Percentiles rank a stretch among this genome's conserved stretches.
Conservation (phyloP, 495 filamentous ascomycete genomes). For the Aspergillus mulundensis region DNA sequence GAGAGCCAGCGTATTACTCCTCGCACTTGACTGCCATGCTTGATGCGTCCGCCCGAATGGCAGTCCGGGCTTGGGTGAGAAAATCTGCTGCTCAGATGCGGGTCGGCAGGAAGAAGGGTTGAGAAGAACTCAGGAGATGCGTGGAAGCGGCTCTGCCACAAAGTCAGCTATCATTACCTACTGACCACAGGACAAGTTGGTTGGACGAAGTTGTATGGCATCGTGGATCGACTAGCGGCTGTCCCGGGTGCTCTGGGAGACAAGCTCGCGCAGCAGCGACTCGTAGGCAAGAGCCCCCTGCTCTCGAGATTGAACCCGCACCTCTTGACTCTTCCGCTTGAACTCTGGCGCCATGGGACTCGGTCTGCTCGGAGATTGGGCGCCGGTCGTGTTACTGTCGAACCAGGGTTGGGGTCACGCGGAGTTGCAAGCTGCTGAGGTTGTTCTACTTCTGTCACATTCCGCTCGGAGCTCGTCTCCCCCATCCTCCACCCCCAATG, state of each 20-base stretch:
- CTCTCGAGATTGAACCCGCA: slow-evolving; percentile 7
- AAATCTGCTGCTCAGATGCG: slow-evolving; percentile 7
- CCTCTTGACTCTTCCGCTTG: slow-evolving; percentile 13
- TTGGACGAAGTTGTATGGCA: slow-evolving; percentile 5
- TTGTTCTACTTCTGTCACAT: background rate
- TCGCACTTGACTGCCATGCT: slow-evolving; percentile 3
- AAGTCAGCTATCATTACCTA: background rate
- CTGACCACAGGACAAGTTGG: background rate
- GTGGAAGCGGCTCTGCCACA: slow-evolving; percentile 11
- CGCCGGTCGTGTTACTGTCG: too few relatives aligned
- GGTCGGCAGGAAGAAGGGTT: slow-evolving; percentile 8
- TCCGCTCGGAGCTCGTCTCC: background rate
- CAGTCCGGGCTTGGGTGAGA: slow-evolving; percentile 10
- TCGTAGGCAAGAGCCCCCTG: slow-evolving; percentile 11
- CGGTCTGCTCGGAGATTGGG: background rate
- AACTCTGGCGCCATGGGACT: slow-evolving; percentile 1
- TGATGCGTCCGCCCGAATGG: slow-evolving; percentile 19
- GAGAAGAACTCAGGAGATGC: slow-evolving; percentile 10
- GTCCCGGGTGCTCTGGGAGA: slow-evolving; percentile 3
- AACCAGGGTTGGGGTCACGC: background rate
- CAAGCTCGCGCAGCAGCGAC: slow-evolving; percentile 12
- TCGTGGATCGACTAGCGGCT: slow-evolving; percentile 8
- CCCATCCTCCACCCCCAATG: background rate
- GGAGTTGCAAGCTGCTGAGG: slow-evolving; percentile 2
- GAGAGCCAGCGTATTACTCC: slow-evolving; percentile 6